Evolutionary conservation across 306 rosid species (phyloP).

Genomic region (Citrullus amarus): DNA sequence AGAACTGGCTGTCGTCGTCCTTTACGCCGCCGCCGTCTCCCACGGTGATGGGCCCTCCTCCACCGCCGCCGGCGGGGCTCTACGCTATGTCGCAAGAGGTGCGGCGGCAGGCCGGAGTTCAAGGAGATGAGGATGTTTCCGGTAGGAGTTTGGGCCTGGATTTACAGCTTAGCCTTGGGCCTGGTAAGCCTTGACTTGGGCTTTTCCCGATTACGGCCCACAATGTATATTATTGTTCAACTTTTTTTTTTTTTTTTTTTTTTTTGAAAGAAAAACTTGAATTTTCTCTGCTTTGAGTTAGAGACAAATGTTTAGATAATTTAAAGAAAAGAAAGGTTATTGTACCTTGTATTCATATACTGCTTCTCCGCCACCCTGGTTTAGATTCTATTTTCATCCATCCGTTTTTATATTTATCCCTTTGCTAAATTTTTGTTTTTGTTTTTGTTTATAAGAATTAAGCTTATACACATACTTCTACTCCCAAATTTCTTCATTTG

Average conservation of each 20-base stretch:
- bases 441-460: too few species aligned
- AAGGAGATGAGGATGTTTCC: not conserved
- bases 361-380: not conserved
- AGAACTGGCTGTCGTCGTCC: conserved; percentile 14
- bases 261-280: not conserved
- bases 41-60: not conserved
- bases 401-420: too few species aligned
- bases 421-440: too few species aligned
- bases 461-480: too few species aligned
- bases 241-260: not conserved
- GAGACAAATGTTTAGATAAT: not conserved
- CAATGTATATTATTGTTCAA: not conserved
- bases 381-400: too few species aligned
- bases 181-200: conserved; percentile 8
- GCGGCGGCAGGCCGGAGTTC: not conserved
- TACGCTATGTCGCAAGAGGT: not conserved
- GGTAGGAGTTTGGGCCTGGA: conserved; percentile 24
- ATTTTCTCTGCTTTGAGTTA: not conserved
- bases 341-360: not conserved
- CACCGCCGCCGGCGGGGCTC: not conserved
- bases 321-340: not conserved
- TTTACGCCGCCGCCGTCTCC: not conserved
- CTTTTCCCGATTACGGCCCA: not conserved
- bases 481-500: too few species aligned
- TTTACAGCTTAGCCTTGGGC: conserved; percentile 34